These are phyloP conservation scores for Scheffersomyces quercinus DNA, from an alignment of 1,139 yeast species.

Conservation along the genomic window DNA sequence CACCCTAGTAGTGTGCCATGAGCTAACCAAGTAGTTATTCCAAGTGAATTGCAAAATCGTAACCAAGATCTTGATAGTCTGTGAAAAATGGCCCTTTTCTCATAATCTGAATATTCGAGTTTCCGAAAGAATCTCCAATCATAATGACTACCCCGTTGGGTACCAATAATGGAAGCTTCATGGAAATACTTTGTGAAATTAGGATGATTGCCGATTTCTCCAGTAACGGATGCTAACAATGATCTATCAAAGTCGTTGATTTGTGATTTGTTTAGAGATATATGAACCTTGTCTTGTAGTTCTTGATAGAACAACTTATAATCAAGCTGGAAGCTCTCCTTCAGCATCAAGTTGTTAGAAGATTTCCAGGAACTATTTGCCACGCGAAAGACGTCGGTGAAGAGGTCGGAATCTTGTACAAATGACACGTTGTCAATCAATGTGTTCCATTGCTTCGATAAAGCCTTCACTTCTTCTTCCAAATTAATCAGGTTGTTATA, in stretches of 20 bases:
- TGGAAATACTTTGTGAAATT: slow-evolving; percentile 16
- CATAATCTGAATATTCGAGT: slow-evolving; percentile 30
- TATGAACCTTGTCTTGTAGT: slow-evolving; percentile 4
- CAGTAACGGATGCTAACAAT: not conserved
- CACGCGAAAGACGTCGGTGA: slow-evolving; percentile 3
- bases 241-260: slow-evolving; percentile 12
- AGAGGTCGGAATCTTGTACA: not conserved
- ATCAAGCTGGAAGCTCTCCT: slow-evolving; percentile 9
- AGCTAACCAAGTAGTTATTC: slow-evolving; percentile 55
- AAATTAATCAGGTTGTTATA: not conserved
- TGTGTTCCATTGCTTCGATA: not conserved
- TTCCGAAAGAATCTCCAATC: slow-evolving; percentile 45
- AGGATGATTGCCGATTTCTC: not conserved
- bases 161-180: slow-evolving; percentile 47
- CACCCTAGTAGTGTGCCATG: slow-evolving; percentile 64
- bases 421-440: not conserved
- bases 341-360: not conserved
- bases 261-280: slow-evolving; percentile 13
- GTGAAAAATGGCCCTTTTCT: slow-evolving; percentile 45
- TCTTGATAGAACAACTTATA: slow-evolving; percentile 2
- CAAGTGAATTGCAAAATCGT: slow-evolving; percentile 42
- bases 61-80: slow-evolving; percentile 56
- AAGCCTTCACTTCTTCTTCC: not conserved
- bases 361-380: too few species aligned
- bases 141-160: slow-evolving; percentile 27